Evolutionary conservation across 768 basidiomycete species (phyloP), one percentile per base, ranked within the genome.

Genomic region (Suillus alpinus): DNA sequence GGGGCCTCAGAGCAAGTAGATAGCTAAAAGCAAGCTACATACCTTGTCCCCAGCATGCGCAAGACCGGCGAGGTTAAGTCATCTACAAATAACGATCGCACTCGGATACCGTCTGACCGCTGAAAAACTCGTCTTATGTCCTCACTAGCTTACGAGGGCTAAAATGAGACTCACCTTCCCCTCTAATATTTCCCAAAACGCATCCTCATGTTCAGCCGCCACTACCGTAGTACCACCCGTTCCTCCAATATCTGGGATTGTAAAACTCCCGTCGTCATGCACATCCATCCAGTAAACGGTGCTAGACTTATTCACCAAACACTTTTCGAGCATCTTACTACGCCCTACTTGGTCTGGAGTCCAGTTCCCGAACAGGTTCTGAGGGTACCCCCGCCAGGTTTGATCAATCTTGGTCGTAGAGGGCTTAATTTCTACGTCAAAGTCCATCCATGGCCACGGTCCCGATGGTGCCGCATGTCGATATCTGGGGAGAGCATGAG

Each of bases 41-140:
- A 85, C 86, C 68, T 83, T 41, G 81, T 75, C 10, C 86, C 85
- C 6, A 86, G 71, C 78, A 86, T 84, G 65, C 83, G 79, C 44
- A 86, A 66, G 8, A 83, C 79, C 5, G 81, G 77, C 8, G 80
- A 79, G 0, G 80, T 77, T 60, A 86, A 69, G 58, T 79, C 77
- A 31, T 84, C 78, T 0, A 85, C 72, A 62, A 86, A 86, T 47
- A 85, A 26, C 0, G 78, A 79, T 20, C 82, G 77, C 5, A 83
- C 69, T 36, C 81, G 78, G n/a, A 81, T 66, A 12, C 72, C 68
- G 12, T 57, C 5, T 0, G 77, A 76, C 47, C 76, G 67, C 71
- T 74, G 68, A 74, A 79, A 55, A 31, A 23, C 50, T 43, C 23
- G n/a, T 55, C 8, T 6, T 12, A 16, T 9, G 16, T 5, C 23